Evolutionary conservation across 257 asterid species (phyloP).

Genomic region (Ballota nigra): DNA sequence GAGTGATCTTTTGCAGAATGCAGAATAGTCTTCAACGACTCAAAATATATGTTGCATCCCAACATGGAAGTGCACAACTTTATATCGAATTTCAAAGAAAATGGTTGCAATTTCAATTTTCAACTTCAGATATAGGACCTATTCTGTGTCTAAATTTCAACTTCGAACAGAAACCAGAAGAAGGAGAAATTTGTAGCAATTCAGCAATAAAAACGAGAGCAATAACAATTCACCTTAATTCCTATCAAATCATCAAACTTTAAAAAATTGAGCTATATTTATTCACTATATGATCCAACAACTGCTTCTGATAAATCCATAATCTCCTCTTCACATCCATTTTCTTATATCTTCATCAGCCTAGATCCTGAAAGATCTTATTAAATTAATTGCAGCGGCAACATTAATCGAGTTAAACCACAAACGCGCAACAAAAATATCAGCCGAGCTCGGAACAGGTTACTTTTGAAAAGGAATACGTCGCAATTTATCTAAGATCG

Average conservation of each 20-base stretch:
- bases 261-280: neutral
- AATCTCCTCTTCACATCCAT: neutral
- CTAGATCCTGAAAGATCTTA: constrained; percentile 28
- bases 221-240: neutral
- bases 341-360: constrained; percentile 12
- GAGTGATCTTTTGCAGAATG: neutral
- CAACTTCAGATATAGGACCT: neutral
- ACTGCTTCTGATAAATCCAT: constrained; percentile 5
- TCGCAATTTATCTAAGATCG: constrained; percentile 7
- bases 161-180: neutral
- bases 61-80: neutral
- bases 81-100: neutral
- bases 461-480: neutral
- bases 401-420: constrained; percentile 15
- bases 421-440: constrained; percentile 16
- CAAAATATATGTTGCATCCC: neutral
- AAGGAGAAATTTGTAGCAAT: neutral
- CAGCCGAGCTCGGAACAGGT: neutral
- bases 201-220: neutral
- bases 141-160: neutral
- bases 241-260: constrained; percentile 1
- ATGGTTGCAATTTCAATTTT: neutral
- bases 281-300: constrained; percentile 16
- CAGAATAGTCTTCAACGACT: neutral
- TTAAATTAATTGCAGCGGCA: neutral